phyloP scores from a whole-genome alignment of 257 asterid genomes.

The Knoxia roxburghii region DNA sequence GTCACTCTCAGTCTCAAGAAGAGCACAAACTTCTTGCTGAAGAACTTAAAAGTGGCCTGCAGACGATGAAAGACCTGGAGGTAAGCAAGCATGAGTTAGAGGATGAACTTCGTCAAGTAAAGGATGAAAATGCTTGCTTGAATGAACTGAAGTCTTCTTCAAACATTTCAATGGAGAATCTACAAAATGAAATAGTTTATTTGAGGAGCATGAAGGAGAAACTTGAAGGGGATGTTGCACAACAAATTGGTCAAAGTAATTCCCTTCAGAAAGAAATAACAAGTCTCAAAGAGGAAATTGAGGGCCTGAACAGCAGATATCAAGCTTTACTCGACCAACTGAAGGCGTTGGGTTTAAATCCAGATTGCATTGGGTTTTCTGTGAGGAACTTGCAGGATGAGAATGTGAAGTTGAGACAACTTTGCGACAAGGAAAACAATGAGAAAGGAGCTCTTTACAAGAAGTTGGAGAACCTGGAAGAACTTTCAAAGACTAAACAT shows the following conservation, averaged over 20 bases:
- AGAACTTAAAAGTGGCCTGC: slow-evolving; percentile 59
- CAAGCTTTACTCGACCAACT: slow-evolving; percentile 58
- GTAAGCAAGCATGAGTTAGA: slow-evolving; percentile 49
- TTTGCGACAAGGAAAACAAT: slow-evolving; percentile 34
- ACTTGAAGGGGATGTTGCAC: slow-evolving; percentile 66
- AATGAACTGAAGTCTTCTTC: slow-evolving; percentile 43
- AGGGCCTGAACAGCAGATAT: slow-evolving; percentile 51
- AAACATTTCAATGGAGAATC: slow-evolving; percentile 44
- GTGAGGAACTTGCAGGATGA: slow-evolving; percentile 54
- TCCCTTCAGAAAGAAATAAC: slow-evolving; percentile 57
- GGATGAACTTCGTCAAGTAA: slow-evolving; percentile 49
- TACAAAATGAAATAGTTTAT: slow-evolving; percentile 56
- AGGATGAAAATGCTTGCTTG: slow-evolving; percentile 53
- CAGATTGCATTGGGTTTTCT: slow-evolving; percentile 40
- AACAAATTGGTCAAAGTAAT: slow-evolving; percentile 40
- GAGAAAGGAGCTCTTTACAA: slow-evolving; percentile 53
- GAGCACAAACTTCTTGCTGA: slow-evolving; percentile 55
- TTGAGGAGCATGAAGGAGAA: slow-evolving; percentile 65
- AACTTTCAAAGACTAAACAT: slow-evolving; percentile 38
- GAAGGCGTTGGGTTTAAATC: slow-evolving; percentile 53
- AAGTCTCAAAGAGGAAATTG: slow-evolving; percentile 63
- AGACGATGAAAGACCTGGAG: slow-evolving; percentile 56
- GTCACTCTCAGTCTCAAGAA: slow-evolving; percentile 64
- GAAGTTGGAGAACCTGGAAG: slow-evolving; percentile 65
- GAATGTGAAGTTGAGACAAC: slow-evolving; percentile 46